Percentiles rank a stretch among this genome's conserved stretches.
Evolutionary conservation across 2,329 filamentous ascomycete genomes (phyloP).

Genomic region (Hymenoscyphus salicellus): DNA sequence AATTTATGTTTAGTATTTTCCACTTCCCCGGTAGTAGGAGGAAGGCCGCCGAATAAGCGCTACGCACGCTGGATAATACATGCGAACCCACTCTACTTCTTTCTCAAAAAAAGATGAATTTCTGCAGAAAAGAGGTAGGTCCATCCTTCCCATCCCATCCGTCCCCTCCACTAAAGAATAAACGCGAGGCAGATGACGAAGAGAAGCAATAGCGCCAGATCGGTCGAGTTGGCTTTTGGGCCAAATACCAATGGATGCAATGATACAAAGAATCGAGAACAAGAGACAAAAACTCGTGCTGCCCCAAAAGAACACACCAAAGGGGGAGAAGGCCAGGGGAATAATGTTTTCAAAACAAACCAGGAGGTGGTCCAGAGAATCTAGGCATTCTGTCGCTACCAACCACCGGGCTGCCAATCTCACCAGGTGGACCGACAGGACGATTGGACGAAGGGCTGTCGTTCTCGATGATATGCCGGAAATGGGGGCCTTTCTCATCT

Average conservation of each 20-base stretch:
- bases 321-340: neutral
- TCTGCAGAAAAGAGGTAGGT: neutral
- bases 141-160: neutral
- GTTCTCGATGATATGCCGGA: slow-evolving; percentile 52
- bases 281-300: slow-evolving; percentile 1
- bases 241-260: slow-evolving; percentile 17
- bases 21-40: neutral
- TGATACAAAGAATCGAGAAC: slow-evolving; percentile 15
- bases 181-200: neutral
- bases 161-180: slow-evolving; percentile 6
- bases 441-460: slow-evolving; percentile 43
- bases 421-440: slow-evolving; percentile 57
- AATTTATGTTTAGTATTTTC: slow-evolving; percentile 10
- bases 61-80: neutral
- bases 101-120: neutral
- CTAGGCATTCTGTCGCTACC: slow-evolving; percentile 35
- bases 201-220: slow-evolving; percentile 17
- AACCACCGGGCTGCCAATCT: slow-evolving; percentile 66
- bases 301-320: slow-evolving; percentile 3
- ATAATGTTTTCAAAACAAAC: slow-evolving; percentile 22
- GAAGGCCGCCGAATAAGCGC: neutral
- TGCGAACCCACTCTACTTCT: neutral
- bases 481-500: slow-evolving; percentile 32
- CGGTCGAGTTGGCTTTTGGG: neutral
- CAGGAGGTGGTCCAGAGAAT: slow-evolving; percentile 30